Evolutionary conservation across 1,284 basidiomycete genomes (phyloP), one percentile per base, ranked within the genome.

Genomic region (Singerocomus inundabilis): DNA sequence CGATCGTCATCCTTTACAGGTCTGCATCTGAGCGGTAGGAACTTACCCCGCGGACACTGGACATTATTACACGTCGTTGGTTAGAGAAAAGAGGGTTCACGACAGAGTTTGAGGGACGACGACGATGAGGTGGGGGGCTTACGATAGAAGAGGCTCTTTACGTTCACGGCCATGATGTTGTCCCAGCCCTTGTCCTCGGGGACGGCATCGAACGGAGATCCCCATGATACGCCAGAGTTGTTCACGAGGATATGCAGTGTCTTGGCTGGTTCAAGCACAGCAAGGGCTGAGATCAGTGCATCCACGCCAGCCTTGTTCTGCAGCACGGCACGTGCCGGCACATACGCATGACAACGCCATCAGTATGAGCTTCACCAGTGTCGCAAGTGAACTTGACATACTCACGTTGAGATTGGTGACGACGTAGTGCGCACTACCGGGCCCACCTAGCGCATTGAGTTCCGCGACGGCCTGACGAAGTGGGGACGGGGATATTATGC

Each of bases 171-270:
- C 66, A 91, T 79, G 31, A 92, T 73, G 31, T 85, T 82, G 61
- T 94, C 91, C 92, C 92, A 94, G 1, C 92, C 91, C 53, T 81
- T 83, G 54, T 80, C 79, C 64, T 88, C 86, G 0, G 90, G 89
- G 55, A 91, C 84, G 59, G 88, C 77, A 21, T 81, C 72, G 64
- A 80, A 88, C 1, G 82, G 77, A 2, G 84, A 85, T 16, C 91
- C 91, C 90, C 90, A 93, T 10, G 88, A 81, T 18, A 82, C 80
- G 9, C 87, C 88, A 9, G 85, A 85, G 67, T 91, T 92, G 68
- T 92, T 92, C 41, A 92, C 80, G 11, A 91, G 77, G 46, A 91
- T 82, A 54, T 91, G 86, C 3, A 95, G 72, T 53, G 84, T 86
- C 46, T 60, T 54, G 33, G 63, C 48, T 35, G 66, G 70, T 66